Evolutionary conservation across 441 rosid genomes (phyloP), one percentile per base, ranked within the genome.

Genomic region (Syzygium malaccense): DNA sequence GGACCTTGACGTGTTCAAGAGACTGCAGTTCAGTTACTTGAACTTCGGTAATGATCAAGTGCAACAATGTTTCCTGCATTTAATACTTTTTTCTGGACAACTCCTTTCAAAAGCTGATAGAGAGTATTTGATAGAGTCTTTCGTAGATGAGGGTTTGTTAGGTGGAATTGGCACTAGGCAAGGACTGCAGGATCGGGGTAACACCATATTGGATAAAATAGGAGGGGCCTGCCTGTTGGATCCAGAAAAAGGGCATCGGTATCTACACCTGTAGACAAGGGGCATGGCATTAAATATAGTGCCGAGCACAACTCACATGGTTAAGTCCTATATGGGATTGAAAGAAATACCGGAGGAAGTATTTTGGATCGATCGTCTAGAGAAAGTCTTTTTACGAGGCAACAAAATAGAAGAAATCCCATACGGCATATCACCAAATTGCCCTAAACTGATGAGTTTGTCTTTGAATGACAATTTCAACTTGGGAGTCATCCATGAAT

Each of bases 81-180:
- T 9, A 32, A 8, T 2, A 9, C 6, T 66, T 1, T 66, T 25
- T 18, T 32, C 8, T 32, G 78, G 37, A n/a, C 17, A 14, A 15
- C 7, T 1, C 33, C 3, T 7, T 17, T 62, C 5, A 4, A 2
- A 3, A 62, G 2, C 2, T n/a, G 2, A 0, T 14, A 0, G 32
- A 64, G 10, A 7, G 7, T 41, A 4, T 4, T 32, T 66, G 25
- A 66, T 66, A 66, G 68, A 62, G 1, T 66, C 78, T 18, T 66
- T 18, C 25, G 18, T 66, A 66, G 78, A 66, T 2, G 78, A 66
- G 78, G 45, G 25, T 4, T 66, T 8, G 45, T 66, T 66, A 32
- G 3, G 3, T 66, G 25, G 25, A 66, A 66, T 8, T 2, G 25
- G 7, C 14, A 18, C 78, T 0, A 19, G 78, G 14, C 25, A 66